Conservation (phyloP, 163 green algal genomes). For the Trebouxia gelatinosa region DNA sequence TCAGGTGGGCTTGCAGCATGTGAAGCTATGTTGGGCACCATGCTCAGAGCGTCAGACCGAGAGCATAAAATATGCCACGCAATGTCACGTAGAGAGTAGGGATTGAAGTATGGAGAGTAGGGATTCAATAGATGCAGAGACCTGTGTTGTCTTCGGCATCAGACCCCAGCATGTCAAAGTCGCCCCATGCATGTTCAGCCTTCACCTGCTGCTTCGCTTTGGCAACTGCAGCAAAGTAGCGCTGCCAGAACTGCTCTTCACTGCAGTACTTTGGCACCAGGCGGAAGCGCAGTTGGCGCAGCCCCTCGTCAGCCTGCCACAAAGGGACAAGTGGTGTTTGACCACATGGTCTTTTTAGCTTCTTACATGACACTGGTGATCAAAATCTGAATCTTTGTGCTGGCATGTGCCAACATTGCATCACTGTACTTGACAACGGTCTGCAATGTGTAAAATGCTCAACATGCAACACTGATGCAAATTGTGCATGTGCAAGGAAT, state of each 20-base stretch:
- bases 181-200: slow-evolving; percentile 2
- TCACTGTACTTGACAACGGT: no score
- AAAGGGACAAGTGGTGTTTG: neutral
- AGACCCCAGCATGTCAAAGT: slow-evolving; percentile 22
- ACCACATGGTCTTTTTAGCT: neutral
- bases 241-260: slow-evolving; percentile 24
- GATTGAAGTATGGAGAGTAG: no score
- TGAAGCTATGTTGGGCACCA: no score
- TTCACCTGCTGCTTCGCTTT: slow-evolving; percentile 13
- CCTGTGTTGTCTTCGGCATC: neutral
- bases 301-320: slow-evolving; percentile 7
- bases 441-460: no score
- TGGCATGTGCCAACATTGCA: neutral
- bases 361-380: neutral
- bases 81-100: no score
- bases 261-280: slow-evolving; percentile 28
- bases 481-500: neutral
- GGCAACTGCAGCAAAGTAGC: slow-evolving; percentile 23
- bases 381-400: neutral
- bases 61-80: no score
- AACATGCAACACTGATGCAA: no score
- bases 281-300: slow-evolving; percentile 25
- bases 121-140: neutral
- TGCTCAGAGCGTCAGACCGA: no score
- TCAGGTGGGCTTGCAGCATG: no score